Percentiles rank a stretch among this genome's conserved stretches.
These are phyloP conservation scores for Metschnikowia corniflorae DNA, from an alignment of 805 yeast species.

Conservation along the genomic window DNA sequence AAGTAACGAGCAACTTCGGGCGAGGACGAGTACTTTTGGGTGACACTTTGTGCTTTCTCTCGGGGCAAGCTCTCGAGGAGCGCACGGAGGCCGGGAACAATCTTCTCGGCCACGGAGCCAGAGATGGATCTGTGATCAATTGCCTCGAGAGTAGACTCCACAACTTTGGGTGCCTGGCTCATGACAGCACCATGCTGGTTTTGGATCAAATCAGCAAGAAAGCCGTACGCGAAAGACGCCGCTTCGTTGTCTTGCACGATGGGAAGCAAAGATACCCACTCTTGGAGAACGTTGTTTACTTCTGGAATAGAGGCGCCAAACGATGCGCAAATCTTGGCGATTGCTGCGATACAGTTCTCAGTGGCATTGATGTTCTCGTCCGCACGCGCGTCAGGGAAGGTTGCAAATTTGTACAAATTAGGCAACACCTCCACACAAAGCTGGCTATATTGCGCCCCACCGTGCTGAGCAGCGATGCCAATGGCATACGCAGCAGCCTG, in stretches of 20 bases:
- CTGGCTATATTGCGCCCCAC: constrained; percentile 61
- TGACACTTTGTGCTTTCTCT: constrained; percentile 59
- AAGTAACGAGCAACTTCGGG: constrained; percentile 62
- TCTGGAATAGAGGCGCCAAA: constrained; percentile 59
- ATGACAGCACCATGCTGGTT: constrained; percentile 56
- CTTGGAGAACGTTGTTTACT: constrained; percentile 57
- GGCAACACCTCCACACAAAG: constrained; percentile 69
- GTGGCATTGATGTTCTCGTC: constrained; percentile 85
- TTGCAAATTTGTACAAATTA: constrained; percentile 66
- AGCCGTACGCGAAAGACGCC: constrained; percentile 78
- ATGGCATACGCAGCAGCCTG: constrained; percentile 84
- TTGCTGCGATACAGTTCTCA: constrained; percentile 77
- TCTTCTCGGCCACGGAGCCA: constrained; percentile 69
- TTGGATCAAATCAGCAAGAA: constrained; percentile 68
- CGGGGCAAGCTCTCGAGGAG: constrained; percentile 65
- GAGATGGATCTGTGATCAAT: constrained; percentile 60
- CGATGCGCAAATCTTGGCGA: constrained; percentile 75
- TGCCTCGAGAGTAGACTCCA: constrained; percentile 73
- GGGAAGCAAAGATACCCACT: constrained; percentile 83
- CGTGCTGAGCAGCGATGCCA: constrained; percentile 83
- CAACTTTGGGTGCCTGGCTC: constrained; percentile 54
- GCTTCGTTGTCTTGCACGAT: constrained; percentile 81
- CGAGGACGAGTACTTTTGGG: constrained; percentile 61
- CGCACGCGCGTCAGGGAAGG: constrained; percentile 77
- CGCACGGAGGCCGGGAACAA: constrained; percentile 59